These are phyloP conservation scores for Fomitopsis serialis DNA, from an alignment of 768 basidiomycete genomes.

Conservation along the genomic window DNA sequence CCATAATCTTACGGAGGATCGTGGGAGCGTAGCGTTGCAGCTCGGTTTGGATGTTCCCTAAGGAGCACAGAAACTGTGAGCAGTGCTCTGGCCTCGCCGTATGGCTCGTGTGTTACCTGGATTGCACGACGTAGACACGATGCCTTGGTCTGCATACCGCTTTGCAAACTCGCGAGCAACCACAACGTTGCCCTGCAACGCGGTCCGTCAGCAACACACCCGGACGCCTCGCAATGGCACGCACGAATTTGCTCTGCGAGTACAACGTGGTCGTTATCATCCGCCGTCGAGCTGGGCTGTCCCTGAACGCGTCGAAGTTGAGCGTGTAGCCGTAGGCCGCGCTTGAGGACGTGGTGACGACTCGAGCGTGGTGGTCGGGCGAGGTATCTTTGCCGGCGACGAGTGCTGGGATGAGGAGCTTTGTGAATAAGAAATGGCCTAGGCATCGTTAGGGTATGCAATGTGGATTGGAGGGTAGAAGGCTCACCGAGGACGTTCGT, in stretches of 20 bases:
- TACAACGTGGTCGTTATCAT: constrained; percentile 15
- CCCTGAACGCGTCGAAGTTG: constrained; percentile 34
- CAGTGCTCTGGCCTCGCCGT: too few relatives aligned
- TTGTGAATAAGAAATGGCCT: constrained; percentile 29
- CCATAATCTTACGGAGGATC: constrained; percentile 22
- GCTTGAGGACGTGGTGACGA: constrained; percentile 43
- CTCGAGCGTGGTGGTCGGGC: constrained; percentile 38
- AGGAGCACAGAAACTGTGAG: too few relatives aligned
- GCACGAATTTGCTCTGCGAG: constrained; percentile 41
- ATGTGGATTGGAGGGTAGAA: constrained; percentile 35
- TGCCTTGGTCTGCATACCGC: constrained; percentile 38
- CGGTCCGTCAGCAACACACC: neutral
- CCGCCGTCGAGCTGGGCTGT: constrained; percentile 18
- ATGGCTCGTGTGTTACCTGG: too few relatives aligned
- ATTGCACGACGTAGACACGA: constrained; percentile 30
- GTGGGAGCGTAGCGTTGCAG: neutral
- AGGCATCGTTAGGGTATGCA: neutral
- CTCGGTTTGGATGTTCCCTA: neutral
- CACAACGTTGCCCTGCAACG: constrained; percentile 35
- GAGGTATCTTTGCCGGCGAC: constrained; percentile 33
- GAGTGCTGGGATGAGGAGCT: constrained; percentile 44
- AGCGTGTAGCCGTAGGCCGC: constrained; percentile 29
- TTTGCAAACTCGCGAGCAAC: constrained; percentile 42
- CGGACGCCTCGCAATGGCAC: constrained; percentile 15
- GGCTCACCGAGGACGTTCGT: constrained; percentile 20